Percentiles rank a stretch among this genome's conserved stretches.
These are phyloP conservation scores for Akanthomyces lecanii DNA, from an alignment of 2,329 filamentous ascomycete genomes.

Conservation along the genomic window DNA sequence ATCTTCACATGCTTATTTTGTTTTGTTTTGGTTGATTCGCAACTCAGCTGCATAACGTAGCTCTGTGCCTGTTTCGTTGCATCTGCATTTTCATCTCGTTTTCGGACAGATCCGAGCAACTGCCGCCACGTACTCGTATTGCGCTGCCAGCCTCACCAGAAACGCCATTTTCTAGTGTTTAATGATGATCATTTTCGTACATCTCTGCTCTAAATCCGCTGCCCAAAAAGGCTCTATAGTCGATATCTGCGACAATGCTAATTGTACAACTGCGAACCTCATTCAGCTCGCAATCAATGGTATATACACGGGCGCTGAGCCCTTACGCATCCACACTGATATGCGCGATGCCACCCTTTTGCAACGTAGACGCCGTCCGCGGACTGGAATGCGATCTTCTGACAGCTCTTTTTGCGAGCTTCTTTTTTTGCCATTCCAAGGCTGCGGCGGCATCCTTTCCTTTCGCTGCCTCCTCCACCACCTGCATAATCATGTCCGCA, in stretches of 20 bases:
- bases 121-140: conserved; percentile 11
- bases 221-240: background rate
- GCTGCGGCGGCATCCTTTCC: background rate
- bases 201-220: background rate
- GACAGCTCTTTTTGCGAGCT: background rate
- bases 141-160: too few relatives aligned
- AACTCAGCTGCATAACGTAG: background rate
- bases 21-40: background rate
- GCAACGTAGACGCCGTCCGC: background rate
- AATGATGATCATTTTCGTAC: background rate
- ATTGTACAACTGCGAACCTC: conserved; percentile 1
- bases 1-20: conserved; percentile 10
- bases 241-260: background rate
- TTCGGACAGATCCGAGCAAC: conserved; percentile 7
- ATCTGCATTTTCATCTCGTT: background rate
- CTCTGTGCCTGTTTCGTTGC: too few relatives aligned
- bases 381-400: background rate
- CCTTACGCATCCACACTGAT: conserved; percentile 3
- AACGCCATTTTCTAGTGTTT: background rate
- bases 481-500: conserved; percentile 22
- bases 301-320: conserved; percentile 6
- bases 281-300: background rate
- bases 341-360: background rate
- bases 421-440: conserved; percentile 6
- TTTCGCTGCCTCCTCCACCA: conserved; percentile 11